Conservation (phyloP, 495 filamentous ascomycete genomes). For the Aspergillus nidulans region DNA sequence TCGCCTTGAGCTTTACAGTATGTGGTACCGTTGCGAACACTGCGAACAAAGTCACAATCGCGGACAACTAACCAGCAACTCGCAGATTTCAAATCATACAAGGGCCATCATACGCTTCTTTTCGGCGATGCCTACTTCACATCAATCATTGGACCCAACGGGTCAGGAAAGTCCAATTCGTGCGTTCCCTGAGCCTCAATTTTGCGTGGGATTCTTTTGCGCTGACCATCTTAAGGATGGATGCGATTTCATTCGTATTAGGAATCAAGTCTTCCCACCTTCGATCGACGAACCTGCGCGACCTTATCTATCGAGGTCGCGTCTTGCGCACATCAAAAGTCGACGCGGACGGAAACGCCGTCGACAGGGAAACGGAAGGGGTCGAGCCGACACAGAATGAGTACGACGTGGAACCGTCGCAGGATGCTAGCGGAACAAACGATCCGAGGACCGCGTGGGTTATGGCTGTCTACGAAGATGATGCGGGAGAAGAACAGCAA, state of each 20-base stretch:
- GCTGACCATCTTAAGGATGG: slow-evolving; percentile 67
- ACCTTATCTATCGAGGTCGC: slow-evolving; percentile 93
- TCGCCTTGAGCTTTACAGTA: slow-evolving; percentile 91
- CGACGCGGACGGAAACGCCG: slow-evolving; percentile 75
- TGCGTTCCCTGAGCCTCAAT: slow-evolving; percentile 40
- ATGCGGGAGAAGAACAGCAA: slow-evolving; percentile 88
- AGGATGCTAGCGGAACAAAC: slow-evolving; percentile 51
- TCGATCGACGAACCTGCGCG: slow-evolving; percentile 88
- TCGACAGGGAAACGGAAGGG: slow-evolving; percentile 48
- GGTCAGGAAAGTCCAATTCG: slow-evolving; percentile 99
- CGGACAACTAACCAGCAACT: slow-evolving; percentile 5
- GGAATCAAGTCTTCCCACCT: slow-evolving; percentile 98
- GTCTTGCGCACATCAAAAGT: slow-evolving; percentile 89
- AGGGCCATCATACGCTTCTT: slow-evolving; percentile 87
- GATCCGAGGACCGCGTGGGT: slow-evolving; percentile 96
- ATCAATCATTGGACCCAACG: slow-evolving; percentile 98
- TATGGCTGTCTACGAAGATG: slow-evolving; percentile 98
- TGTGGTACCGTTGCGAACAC: slow-evolving; percentile 20
- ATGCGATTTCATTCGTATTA: slow-evolving; percentile 98
- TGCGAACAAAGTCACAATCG: not conserved
- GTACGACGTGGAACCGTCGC: slow-evolving; percentile 37
- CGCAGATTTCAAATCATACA: slow-evolving; percentile 98
- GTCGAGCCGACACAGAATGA: slow-evolving; percentile 41
- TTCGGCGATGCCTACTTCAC: slow-evolving; percentile 99
- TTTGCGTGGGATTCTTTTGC: not conserved